Percentiles rank a stretch among this genome's conserved stretches.
Evolutionary conservation across 139 green algal species (phyloP).

Genomic region (Tetradesmus lagerheimii): DNA sequence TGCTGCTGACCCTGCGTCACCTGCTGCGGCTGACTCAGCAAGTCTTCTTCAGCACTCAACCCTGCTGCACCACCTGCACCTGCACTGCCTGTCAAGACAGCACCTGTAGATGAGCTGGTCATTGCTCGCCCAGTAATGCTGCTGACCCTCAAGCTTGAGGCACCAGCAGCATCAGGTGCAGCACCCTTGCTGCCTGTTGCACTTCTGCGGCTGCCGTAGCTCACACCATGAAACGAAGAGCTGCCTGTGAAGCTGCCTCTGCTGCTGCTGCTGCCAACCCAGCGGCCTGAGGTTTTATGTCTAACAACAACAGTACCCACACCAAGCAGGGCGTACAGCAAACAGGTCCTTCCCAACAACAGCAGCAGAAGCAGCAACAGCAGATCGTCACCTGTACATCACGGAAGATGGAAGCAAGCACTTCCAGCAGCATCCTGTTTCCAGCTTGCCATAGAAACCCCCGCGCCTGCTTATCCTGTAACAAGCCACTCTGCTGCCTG

Average conservation of each 20-base stretch:
- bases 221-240: not conserved
- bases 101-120: not conserved
- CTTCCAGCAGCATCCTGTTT: not conserved
- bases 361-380: not conserved
- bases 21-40: slow-evolving; percentile 13
- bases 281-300: not conserved
- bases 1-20: slow-evolving; percentile 6
- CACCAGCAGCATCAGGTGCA: too few relatives aligned
- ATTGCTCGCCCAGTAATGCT: not conserved
- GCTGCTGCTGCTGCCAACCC: not conserved
- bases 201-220: not conserved
- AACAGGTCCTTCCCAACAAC: too few relatives aligned
- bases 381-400: not conserved
- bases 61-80: not conserved
- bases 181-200: not conserved
- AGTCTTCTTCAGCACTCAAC: not conserved
- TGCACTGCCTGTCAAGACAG: not conserved
- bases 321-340: too few relatives aligned
- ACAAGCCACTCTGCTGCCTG: not conserved
- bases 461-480: not conserved
- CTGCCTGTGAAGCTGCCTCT: not conserved
- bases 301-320: too few relatives aligned
- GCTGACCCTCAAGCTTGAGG: not conserved
- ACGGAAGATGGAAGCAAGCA: slow-evolving; percentile 24
- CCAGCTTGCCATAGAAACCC: not conserved